Evolutionary conservation across 2,329 filamentous ascomycete genomes (phyloP).

Genomic region (Cryphonectria nitschkei): DNA sequence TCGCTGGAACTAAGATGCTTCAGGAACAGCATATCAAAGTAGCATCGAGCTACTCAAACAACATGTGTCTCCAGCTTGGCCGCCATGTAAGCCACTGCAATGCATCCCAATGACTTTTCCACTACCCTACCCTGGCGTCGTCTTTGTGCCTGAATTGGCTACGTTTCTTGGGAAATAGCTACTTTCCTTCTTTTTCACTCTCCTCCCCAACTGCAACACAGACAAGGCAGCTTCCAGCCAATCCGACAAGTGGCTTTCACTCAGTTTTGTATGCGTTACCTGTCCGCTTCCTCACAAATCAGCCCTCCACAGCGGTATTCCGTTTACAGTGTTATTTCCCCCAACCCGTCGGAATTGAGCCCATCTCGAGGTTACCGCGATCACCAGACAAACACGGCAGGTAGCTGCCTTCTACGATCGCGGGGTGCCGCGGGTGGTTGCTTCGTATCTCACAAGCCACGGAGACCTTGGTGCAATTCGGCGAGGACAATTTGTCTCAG

Average conservation of each 20-base stretch:
- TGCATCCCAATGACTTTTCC: not conserved
- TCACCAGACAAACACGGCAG: not conserved
- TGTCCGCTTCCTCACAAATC: not conserved
- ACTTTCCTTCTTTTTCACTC: not conserved
- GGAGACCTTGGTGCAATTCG: not conserved
- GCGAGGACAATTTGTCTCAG: not conserved
- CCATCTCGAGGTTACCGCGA: not conserved
- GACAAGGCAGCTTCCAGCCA: not conserved
- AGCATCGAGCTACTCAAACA: not conserved
- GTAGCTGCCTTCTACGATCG: not conserved
- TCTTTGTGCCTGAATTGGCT: not conserved
- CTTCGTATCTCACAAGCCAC: not conserved
- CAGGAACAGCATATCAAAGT: not conserved
- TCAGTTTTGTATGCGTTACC: not conserved
- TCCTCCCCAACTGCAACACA: not conserved
- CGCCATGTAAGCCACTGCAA: not conserved
- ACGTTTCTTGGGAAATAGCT: not conserved
- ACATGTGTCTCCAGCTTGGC: not conserved
- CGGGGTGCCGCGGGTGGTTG: not conserved
- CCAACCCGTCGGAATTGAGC: no score
- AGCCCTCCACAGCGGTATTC: not conserved
- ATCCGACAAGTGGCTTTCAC: not conserved
- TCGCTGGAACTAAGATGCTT: constrained; percentile 13
- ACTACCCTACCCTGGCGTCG: not conserved
- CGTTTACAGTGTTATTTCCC: not conserved